Conservation (phyloP, 2,329 filamentous ascomycete genomes). For the Colletotrichum shisoi region DNA sequence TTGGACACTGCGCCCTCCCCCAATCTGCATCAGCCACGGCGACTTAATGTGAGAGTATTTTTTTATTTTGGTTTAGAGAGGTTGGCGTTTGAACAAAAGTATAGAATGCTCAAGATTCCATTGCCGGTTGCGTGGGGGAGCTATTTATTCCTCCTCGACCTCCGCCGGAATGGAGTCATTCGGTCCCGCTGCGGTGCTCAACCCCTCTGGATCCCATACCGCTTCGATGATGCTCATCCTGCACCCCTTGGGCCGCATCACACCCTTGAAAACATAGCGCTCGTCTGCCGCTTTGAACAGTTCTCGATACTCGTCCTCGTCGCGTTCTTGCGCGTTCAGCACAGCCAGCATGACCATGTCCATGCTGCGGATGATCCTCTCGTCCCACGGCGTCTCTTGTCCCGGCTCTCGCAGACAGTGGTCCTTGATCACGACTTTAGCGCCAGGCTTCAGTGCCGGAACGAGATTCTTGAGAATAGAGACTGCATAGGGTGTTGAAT, state of each 20-base stretch:
- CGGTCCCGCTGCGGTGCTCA: conserved; percentile 11
- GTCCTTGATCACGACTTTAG: conserved; percentile 42
- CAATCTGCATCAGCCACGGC: neutral
- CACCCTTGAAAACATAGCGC: conserved; percentile 56
- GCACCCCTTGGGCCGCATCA: conserved; percentile 52
- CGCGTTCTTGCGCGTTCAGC: conserved; percentile 61
- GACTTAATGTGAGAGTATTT: neutral
- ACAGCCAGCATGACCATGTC: conserved; percentile 62
- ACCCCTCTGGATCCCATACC: conserved; percentile 51
- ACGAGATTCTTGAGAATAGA: conserved; percentile 48
- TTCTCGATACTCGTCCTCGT: conserved; percentile 55
- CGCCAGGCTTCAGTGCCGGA: conserved; percentile 51
- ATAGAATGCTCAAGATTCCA: too few species aligned
- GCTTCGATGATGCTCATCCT: conserved; percentile 60
- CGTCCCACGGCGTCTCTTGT: conserved; percentile 54
- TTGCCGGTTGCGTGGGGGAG: neutral
- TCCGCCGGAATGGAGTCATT: neutral
- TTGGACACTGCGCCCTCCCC: neutral
- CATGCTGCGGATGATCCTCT: conserved; percentile 58
- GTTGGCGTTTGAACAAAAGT: too few species aligned
- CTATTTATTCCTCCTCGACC: neutral
- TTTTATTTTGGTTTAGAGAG: too few species aligned
- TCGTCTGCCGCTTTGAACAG: conserved; percentile 55
- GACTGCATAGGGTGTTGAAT: conserved; percentile 50
- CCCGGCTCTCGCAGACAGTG: conserved; percentile 53